phyloP scores from a whole-genome alignment of 768 basidiomycete species.

The Naganishia vishniacii region DNA sequence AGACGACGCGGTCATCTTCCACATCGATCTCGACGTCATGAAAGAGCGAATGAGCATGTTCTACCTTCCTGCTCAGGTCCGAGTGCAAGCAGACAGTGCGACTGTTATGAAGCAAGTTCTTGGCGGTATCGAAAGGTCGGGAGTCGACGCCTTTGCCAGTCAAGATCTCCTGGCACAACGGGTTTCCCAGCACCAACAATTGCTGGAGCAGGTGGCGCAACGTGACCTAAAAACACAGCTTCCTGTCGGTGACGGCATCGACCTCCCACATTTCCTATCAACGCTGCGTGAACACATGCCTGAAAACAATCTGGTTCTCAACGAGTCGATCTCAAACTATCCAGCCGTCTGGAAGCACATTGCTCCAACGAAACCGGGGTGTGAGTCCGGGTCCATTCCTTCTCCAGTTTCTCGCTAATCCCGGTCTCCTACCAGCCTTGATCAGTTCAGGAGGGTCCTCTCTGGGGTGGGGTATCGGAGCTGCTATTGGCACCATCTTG shows the following conservation, averaged over 20 bases:
- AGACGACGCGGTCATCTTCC: slow-evolving; percentile 55
- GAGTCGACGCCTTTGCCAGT: slow-evolving; percentile 33
- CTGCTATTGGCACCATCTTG: slow-evolving; percentile 58
- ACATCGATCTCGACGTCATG: slow-evolving; percentile 63
- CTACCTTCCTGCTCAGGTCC: slow-evolving; percentile 4
- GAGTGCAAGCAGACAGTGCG: neutral
- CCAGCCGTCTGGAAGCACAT: slow-evolving; percentile 59
- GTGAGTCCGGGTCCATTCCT: slow-evolving; percentile 37
- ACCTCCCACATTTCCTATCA: slow-evolving; percentile 54
- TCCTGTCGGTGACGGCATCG: neutral
- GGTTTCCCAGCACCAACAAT: neutral
- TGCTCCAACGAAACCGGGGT: slow-evolving; percentile 55
- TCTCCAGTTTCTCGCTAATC: slow-evolving; percentile 6
- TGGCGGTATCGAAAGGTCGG: slow-evolving; percentile 31
- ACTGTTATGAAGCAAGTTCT: slow-evolving; percentile 31
- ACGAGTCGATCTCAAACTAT: slow-evolving; percentile 62
- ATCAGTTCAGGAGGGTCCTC: slow-evolving; percentile 61
- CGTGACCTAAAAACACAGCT: neutral
- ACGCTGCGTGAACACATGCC: slow-evolving; percentile 53
- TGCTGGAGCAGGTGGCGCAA: neutral
- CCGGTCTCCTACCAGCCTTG: neutral
- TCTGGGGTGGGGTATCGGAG: slow-evolving; percentile 65
- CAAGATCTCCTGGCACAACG: slow-evolving; percentile 35
- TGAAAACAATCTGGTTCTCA: slow-evolving; percentile 56
- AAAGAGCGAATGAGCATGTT: slow-evolving; percentile 48